Base-by-base conservation (phyloP, 805 yeast species). In the Barnettozyma sucrosica region DNA sequence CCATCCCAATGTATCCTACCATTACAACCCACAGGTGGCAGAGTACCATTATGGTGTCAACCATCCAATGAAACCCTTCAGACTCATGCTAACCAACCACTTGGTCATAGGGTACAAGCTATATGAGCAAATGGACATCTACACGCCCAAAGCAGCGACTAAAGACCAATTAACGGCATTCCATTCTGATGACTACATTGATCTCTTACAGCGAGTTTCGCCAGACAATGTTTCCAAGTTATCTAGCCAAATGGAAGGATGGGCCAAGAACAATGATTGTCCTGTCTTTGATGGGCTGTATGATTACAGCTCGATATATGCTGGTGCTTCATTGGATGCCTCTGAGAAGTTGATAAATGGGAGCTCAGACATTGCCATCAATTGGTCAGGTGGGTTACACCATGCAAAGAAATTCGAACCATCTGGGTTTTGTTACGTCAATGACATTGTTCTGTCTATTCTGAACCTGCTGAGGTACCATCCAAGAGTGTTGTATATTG, bases 61-160 rank as follows among this genome's bases (percentile, higher is more conserved):
- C 25, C 99, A 93, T 67, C 97, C 97, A 36, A 93, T 93, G 99
- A 93, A 93, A 65, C 99, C 99, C 21, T 97, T 92, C 66, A 81
- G 99, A 63, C 89, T 93, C 70, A 85, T 98, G 80, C 90, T 93
- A 96, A 95, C 98, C 7, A 98, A 93, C 66, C 88, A 96, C 37
- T 75, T 93, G 60, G 87, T 93, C 55, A 92, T 93, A 96, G 90
- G 92, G 69, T 93, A 93, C 66, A 98, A 97, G 1, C 76, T 93
- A 45, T 90, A 93, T 71, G 89, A 90, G 67, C 86, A 92, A 68
- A 92, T 93, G 97, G 98, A 93, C 65, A 88, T 93, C 24, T 55
- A 68, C 64, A 78, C 97, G 44, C 97, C 98, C 38, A 90, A 89
- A 66, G 97, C 98, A 1, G 99, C 99, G 36, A 90, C 98, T 16